Percentiles rank a stretch among this genome's conserved stretches.
Evolutionary conservation across 345 rosid species (phyloP).

Genomic region (Heritiera littoralis): DNA sequence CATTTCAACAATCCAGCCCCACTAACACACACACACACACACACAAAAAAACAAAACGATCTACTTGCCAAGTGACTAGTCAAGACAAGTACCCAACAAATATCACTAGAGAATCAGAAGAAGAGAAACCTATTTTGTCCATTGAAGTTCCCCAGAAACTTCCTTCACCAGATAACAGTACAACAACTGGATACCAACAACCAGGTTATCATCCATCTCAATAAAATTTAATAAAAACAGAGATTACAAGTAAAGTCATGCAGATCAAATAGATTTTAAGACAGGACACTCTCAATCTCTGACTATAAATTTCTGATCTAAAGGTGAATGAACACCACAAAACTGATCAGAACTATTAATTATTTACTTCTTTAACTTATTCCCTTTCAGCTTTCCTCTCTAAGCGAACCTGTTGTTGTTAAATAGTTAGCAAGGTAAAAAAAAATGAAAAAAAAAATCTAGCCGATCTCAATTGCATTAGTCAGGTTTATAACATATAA

Average conservation of each 20-base stretch:
- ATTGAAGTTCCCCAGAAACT: not conserved
- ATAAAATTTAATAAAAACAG: not conserved
- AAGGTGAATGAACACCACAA: not conserved
- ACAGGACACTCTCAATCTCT: not conserved
- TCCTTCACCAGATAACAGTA: not conserved
- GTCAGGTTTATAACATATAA: not conserved
- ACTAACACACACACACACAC: not conserved
- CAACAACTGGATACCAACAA: not conserved
- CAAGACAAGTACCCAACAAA: not conserved
- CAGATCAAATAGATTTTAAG: not conserved
- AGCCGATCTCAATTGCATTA: not conserved
- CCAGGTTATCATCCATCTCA: not conserved
- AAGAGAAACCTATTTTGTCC: not conserved
- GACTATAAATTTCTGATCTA: not conserved
- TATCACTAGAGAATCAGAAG: not conserved
- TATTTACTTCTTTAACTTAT: not conserved
- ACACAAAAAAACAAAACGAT: not conserved
- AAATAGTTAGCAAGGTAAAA: not conserved
- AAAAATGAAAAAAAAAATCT: not conserved
- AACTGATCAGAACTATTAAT: not conserved
- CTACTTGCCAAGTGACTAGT: not conserved
- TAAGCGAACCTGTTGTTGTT: not conserved
- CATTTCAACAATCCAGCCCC: not conserved
- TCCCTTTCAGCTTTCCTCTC: not conserved
- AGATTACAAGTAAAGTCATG: not conserved